Evolutionary conservation across 2,329 filamentous ascomycete species (phyloP).

Genomic region (Venturia oleaginea): DNA sequence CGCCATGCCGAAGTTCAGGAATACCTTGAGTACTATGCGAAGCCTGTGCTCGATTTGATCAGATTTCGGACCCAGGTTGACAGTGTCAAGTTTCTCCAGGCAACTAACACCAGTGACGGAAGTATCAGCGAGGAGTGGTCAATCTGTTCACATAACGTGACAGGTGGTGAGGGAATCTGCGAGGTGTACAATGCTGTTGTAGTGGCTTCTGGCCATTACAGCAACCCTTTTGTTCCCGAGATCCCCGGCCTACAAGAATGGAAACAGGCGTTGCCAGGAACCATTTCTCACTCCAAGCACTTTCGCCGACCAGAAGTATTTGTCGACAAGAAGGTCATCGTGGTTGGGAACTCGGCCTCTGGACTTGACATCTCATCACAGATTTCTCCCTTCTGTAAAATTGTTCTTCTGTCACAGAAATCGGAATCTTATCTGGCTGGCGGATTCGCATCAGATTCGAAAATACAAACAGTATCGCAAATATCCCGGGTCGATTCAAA

Average conservation of each 20-base stretch:
- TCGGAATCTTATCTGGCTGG: conserved; percentile 37
- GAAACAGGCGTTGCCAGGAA: conserved; percentile 28
- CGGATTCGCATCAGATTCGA: conserved; percentile 1
- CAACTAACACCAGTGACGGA: conserved; percentile 13
- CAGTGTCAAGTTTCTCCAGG: conserved; percentile 36
- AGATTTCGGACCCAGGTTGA: conserved; percentile 61
- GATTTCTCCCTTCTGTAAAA: conserved; percentile 52
- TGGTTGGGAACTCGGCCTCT: conserved; percentile 78
- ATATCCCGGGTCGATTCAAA: conserved; percentile 47
- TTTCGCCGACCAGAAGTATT: conserved; percentile 62
- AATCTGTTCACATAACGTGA: conserved; percentile 45
- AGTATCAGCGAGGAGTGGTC: conserved; percentile 44
- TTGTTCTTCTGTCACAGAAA: conserved; percentile 54
- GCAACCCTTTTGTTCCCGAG: conserved; percentile 36
- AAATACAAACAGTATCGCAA: conserved; percentile 31
- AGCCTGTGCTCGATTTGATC: conserved; percentile 58
- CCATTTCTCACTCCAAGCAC: conserved; percentile 55
- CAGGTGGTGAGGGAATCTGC: conserved; percentile 31
- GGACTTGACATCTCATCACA: conserved; percentile 77
- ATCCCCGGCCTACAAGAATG: conserved; percentile 34
- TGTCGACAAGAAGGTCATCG: conserved; percentile 59
- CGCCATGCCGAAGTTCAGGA: conserved; percentile 58
- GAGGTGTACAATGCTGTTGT: conserved; percentile 47
- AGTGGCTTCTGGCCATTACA: conserved; percentile 40
- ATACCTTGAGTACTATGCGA: conserved; percentile 66